Conservation (phyloP, 495 filamentous ascomycete genomes). For the Antarctomyces pellizariae region DNA sequence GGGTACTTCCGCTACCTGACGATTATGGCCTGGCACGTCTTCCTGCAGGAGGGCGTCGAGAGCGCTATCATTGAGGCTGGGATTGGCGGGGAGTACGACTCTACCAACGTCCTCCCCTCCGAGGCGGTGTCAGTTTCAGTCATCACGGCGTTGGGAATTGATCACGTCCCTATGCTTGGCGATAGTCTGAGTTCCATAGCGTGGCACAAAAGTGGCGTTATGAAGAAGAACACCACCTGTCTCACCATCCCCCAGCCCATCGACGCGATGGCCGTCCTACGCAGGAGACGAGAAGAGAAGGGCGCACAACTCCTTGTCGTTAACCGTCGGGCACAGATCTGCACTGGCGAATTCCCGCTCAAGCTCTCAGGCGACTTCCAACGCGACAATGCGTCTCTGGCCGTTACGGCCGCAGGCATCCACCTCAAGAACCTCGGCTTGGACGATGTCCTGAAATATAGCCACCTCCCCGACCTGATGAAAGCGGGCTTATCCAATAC, state of each 20-base stretch:
- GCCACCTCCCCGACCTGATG: conserved; percentile 13
- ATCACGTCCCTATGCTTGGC: conserved; percentile 26
- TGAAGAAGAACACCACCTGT: conserved; percentile 17
- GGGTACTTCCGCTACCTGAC: conserved; percentile 34
- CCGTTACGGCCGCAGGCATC: conserved; percentile 43
- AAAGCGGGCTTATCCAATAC: too few relatives aligned
- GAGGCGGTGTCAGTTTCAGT: conserved; percentile 17
- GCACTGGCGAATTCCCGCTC: conserved; percentile 23
- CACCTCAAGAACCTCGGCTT: conserved; percentile 23
- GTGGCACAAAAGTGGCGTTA: conserved; percentile 28
- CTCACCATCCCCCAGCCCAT: conserved; percentile 13
- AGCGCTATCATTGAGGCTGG: conserved; percentile 24
- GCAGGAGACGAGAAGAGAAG: conserved; percentile 8
- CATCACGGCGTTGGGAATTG: conserved; percentile 23
- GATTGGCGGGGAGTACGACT: conserved; percentile 27
- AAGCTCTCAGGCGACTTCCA: conserved; percentile 60
- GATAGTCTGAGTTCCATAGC: conserved; percentile 22
- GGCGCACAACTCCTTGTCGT: conserved; percentile 1
- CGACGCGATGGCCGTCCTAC: conserved; percentile 5
- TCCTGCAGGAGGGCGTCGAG: conserved; percentile 18
- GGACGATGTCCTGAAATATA: conserved; percentile 18
- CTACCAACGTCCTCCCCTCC: conserved; percentile 20
- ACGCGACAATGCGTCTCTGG: conserved; percentile 68
- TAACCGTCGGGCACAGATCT: conserved; percentile 3
- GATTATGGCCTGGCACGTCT: conserved; percentile 21